Evolutionary conservation across 2,329 filamentous ascomycete species (phyloP).

Genomic region (Monilinia aucupariae): DNA sequence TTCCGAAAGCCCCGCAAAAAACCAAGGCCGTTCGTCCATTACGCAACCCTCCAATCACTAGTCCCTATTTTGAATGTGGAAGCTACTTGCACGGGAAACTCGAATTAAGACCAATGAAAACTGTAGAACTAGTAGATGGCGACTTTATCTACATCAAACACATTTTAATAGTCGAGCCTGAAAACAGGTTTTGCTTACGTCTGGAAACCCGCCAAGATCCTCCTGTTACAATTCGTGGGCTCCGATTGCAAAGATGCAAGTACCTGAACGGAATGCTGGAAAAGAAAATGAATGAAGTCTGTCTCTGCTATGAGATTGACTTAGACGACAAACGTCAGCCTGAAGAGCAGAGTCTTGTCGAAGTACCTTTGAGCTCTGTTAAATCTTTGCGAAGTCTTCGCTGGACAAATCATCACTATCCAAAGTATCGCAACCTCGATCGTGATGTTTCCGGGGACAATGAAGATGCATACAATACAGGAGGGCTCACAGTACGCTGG

Average conservation of each 20-base stretch:
- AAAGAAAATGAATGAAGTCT: slow-evolving; percentile 42
- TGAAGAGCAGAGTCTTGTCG: slow-evolving; percentile 39
- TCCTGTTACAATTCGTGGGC: slow-evolving; percentile 39
- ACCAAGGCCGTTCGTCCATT: slow-evolving; percentile 18
- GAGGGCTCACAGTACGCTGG: slow-evolving; percentile 49
- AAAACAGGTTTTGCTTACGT: slow-evolving; percentile 30
- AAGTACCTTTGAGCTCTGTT: slow-evolving; percentile 40
- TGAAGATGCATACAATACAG: slow-evolving; percentile 25
- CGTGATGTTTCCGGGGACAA: neutral
- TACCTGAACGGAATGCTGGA: slow-evolving; percentile 36
- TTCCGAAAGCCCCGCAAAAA: neutral
- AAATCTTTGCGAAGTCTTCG: slow-evolving; percentile 41
- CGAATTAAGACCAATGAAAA: slow-evolving; percentile 33
- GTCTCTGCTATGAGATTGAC: slow-evolving; percentile 39
- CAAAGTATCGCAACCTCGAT: slow-evolving; percentile 35
- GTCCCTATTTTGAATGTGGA: slow-evolving; percentile 37
- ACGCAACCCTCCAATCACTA: slow-evolving; percentile 26
- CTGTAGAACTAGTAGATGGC: slow-evolving; percentile 26
- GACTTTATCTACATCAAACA: slow-evolving; percentile 39
- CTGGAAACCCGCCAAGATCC: slow-evolving; percentile 34
- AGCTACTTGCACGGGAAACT: slow-evolving; percentile 35
- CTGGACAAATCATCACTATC: slow-evolving; percentile 51
- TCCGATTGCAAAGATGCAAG: slow-evolving; percentile 37
- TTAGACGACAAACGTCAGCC: slow-evolving; percentile 35
- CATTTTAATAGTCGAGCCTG: neutral